Base-by-base conservation (phyloP, 1,284 basidiomycete genomes). In the Trichosporon sp. region DNA sequence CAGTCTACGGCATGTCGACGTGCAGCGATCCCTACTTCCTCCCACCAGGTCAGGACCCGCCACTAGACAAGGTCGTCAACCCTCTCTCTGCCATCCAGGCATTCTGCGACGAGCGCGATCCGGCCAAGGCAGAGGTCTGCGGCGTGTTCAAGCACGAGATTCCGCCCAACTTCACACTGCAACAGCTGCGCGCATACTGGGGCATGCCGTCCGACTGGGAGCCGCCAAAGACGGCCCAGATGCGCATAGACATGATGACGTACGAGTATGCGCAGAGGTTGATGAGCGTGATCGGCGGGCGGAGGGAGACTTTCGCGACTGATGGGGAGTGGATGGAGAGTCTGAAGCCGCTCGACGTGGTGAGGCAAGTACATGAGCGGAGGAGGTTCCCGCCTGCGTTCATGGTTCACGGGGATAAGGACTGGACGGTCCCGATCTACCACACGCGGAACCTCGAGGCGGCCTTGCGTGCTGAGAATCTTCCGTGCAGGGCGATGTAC, bases 341-440 rank as follows among this genome's bases (percentile, higher is more conserved):
- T 32, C 35, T 63, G 14, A n/a, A 63, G 31, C 59, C 59, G 4
- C 16, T 63, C 12, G 59, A 63, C 35, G 59, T 63, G 12, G 59
- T 63, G 14, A 14, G 59, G 8, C 59, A 63, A 32, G 59, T 63
- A 14, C 59, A 63, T 37, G 59, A 14, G 59, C 14, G 59, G 6
- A 35, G 8, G 16, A 32, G 32, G 12, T 63, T 63, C 63, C 77
- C 78, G 19, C 78, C 78, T 6, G 76, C 76, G 1, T 74, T 73
- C 69, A 59, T 79, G 51, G 63, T 79, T 31, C 78, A 79, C 65
- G 77, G 78, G 0, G 70, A 65, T 19, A 68, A n/a, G 11, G 78
- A 79, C 59, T 31, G 14, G 8, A 38, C 68, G 11, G 77, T 76
- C n/a, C 72, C 72, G 32, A 48, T 72, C 16, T 61, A 70, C 14